Base-by-base conservation (phyloP, 352 stramenopile genomes). In the Phytopythium vexans region DNA sequence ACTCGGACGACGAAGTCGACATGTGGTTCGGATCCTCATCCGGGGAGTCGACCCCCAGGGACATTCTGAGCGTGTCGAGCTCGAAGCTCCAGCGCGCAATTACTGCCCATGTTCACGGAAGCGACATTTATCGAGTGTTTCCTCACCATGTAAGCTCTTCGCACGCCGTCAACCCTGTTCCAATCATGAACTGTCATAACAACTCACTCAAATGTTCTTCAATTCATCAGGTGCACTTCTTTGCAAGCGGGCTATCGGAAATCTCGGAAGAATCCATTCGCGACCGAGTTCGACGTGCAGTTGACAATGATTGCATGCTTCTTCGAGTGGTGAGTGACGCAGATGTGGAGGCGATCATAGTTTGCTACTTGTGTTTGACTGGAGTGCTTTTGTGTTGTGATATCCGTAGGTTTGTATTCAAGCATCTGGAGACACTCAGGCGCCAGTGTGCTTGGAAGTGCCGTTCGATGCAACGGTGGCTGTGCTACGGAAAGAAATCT, bases 221-320 rank as follows among this genome's bases (percentile, higher is more conserved):
- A 27, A 27, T 27, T 27, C 21, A 27, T 27, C n/a, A 95, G 83
- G 82, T 95, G 14, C 86, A 95, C 51, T 93, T 95, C 58, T 94
- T 86, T 58, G 86, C 84, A 0, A 92, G 78, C 38, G 82, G 66
- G 14, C 41, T 88, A 37, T 72, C 70, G 4, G 86, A 95, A 54
- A 89, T 95, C 43, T 80, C 82, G 0, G 86, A 94, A 73, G 86
- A 95, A 68, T 74, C 73, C 1, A 89, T 95, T 54, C 79, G 86
- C 12, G 86, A 95, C 37, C 82, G 86, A 7, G 84, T 95, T 16
- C 74, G 86, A 7, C 67, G 86, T 40, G 81, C 86, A 34, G 75
- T 95, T 39, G 86, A 95, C 47, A 93, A 89, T 45, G 86, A 95
- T 53, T 91, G 77, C 59, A 90, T 95, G 80, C 57, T 95, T 10